These are phyloP conservation scores for Cladosporium oxysporum DNA, from an alignment of 2,329 filamentous ascomycete genomes.

Conservation along the genomic window DNA sequence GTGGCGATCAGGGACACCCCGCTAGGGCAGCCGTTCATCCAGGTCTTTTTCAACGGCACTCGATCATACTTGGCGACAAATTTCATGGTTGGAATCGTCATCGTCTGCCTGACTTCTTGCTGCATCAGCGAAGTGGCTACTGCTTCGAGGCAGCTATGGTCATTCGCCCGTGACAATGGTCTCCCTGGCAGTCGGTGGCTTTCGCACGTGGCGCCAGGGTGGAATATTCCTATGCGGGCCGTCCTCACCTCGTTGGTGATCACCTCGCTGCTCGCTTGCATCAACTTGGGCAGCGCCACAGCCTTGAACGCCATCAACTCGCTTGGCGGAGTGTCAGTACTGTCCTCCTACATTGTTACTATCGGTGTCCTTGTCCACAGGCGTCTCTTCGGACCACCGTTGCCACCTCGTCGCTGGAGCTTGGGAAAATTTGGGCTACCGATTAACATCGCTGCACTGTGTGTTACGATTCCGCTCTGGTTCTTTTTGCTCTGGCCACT, in stretches of 20 bases:
- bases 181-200: conserved; percentile 13
- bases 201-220: conserved; percentile 21
- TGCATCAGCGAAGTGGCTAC: conserved; percentile 43
- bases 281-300: conserved; percentile 18
- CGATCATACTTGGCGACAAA: conserved; percentile 31
- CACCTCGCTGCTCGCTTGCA: conserved; percentile 19
- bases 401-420: conserved; percentile 23
- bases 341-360: conserved; percentile 23
- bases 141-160: conserved; percentile 46
- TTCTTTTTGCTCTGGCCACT: conserved; percentile 32
- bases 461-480: conserved; percentile 24
- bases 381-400: conserved; percentile 18
- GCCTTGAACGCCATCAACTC: conserved; percentile 22
- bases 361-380: conserved; percentile 24
- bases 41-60: conserved; percentile 47
- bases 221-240: conserved; percentile 21
- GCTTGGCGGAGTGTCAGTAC: conserved; percentile 22
- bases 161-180: conserved; percentile 38
- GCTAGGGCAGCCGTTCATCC: conserved; percentile 47
- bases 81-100: conserved; percentile 29
- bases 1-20: conserved; percentile 38
- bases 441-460: conserved; percentile 24
- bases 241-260: conserved; percentile 19
- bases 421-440: conserved; percentile 27
- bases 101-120: conserved; percentile 36